A percentile compares a stretch with the other conserved stretches of the same genome.
Conservation (phyloP, 176 grass and related monocot species). For the Triticum urartu region DNA sequence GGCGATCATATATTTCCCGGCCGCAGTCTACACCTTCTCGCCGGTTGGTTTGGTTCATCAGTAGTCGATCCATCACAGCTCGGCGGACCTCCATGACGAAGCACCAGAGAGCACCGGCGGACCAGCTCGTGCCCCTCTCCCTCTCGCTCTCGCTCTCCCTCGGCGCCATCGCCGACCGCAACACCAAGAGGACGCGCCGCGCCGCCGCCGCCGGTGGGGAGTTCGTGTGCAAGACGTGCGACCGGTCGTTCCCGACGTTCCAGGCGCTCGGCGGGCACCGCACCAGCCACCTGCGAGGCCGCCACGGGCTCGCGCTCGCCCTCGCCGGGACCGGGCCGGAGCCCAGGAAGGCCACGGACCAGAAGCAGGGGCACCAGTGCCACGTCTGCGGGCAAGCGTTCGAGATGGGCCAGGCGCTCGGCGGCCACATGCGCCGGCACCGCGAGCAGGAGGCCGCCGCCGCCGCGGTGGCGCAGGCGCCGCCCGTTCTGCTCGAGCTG, state of each 20-base stretch:
- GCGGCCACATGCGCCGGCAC: conserved; percentile 67
- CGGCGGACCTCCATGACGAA: conserved; percentile 12
- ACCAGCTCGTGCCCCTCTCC: conserved; percentile 15
- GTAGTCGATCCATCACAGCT: background rate
- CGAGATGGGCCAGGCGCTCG: conserved; percentile 61
- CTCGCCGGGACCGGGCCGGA: background rate
- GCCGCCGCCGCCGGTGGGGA: conserved; percentile 3
- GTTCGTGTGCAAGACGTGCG: conserved; percentile 63
- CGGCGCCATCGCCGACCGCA: background rate
- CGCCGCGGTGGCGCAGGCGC: background rate
- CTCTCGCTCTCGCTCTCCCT: conserved; percentile 28
- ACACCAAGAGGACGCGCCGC: background rate
- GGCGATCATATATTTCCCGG: no score
- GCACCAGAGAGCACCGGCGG: conserved; percentile 21
- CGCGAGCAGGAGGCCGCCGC: conserved; percentile 13
- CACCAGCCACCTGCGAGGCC: conserved; percentile 54
- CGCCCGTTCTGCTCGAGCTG: conserved; percentile 43
- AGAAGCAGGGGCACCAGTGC: conserved; percentile 28
- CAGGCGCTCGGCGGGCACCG: conserved; percentile 62
- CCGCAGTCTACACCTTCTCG: background rate
- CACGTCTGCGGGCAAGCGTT: conserved; percentile 48
- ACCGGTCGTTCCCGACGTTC: conserved; percentile 54
- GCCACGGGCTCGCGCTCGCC: conserved; percentile 33
- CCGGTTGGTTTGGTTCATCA: background rate
- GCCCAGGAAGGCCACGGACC: background rate